Evolutionary conservation across 345 rosid species (phyloP), one percentile per base, ranked within the genome.

Genomic region (Moringa oleifera): DNA sequence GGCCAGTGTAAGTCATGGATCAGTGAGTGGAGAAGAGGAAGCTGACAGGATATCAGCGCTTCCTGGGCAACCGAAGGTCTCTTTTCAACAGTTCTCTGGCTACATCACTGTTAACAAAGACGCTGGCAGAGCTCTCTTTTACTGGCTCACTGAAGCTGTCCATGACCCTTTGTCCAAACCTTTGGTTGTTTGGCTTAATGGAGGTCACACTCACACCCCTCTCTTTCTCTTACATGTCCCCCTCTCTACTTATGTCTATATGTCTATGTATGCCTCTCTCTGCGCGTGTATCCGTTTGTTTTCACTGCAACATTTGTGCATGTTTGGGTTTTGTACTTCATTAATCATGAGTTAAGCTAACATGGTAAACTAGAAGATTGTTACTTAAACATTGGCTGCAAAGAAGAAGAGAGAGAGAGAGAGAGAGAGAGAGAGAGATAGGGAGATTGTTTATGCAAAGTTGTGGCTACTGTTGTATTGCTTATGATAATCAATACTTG

Each of bases 181-280:
- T 55, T 68, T 90, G 54, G 95, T 94, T 12, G 64, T 94, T 65
- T 94, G 97, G 96, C 99, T 94, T 58, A 94, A 94, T 68, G 99
- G 99, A 82, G 99, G 99, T 87, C 33, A 66, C 19, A 18, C 28
- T 24, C 16, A 7, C 47, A 1, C 47, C 47, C 47, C 17, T 41
- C 47, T 7, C 47, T 15, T 41, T 41, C 33, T 2, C 13, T 41
- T 41, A 41, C 12, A 7, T 41, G 12, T 33, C 11, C 6, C 37
- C 5, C 11, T 33, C 5, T 33, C 5, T 11, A 33, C 37, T 4
- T 33, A 33, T 33, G 11, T 33, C 5, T 33, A 33, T 33, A 33
- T 33, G 11, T 33, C 5, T 33, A 41, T 41, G 17, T 15, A 7
- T 41, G 13, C 12, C 12, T 41, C 6, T n/a, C n/a, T n/a, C n/a